Evolutionary conservation across 352 stramenopile genomes (phyloP), one percentile per base, ranked within the genome.

Genomic region (Pythium scleroteichum): DNA sequence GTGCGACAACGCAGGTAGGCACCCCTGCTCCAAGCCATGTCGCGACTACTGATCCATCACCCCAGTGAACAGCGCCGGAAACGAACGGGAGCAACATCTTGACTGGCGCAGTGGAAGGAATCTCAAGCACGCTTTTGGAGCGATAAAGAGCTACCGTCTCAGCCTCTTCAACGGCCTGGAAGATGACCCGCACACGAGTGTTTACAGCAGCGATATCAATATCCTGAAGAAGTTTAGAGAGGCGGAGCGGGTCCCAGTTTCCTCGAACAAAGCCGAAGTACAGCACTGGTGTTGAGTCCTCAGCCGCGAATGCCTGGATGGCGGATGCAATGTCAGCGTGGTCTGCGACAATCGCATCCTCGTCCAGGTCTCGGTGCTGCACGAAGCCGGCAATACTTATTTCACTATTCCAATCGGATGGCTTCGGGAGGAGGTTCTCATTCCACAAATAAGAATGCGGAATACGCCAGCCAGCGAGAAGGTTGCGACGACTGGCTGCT

Each of bases 371-470:
- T 10, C 27, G 42, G 12, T 79, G 45, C 19, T 80, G 62, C 13
- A 89, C 69, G 39, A 80, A 88, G 0, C 83, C 83, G 23, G 72
- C 71, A 40, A 93, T 66, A 14, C 48, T 69, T 24, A 90, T 72
- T 38, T 93, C 81, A 40, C 52, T 62, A 5, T 62, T 64, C 82
- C 82, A 94, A 59, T 94, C 85, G 5, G 67, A 42, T 4, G 82
- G 81, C 40, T 87, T 88, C 1, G 73, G 63, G 12, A 94, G 53
- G 38, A 94, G 51, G 19, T 65, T 59, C 7, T 62, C 27, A 50
- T 84, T 88, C 85, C 85, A 94, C 23, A 92, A 46, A 41, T 88
- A 91, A n/a, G 80, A 87, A 63, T 92, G 78, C 27, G 85, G 82
- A 26, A 83, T 79, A 13, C 59, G 69, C 72, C 71, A 94, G 33